Evolutionary conservation across 2,329 filamentous ascomycete genomes (phyloP).

Genomic region (Hawksworthiomyces lignivorus): DNA sequence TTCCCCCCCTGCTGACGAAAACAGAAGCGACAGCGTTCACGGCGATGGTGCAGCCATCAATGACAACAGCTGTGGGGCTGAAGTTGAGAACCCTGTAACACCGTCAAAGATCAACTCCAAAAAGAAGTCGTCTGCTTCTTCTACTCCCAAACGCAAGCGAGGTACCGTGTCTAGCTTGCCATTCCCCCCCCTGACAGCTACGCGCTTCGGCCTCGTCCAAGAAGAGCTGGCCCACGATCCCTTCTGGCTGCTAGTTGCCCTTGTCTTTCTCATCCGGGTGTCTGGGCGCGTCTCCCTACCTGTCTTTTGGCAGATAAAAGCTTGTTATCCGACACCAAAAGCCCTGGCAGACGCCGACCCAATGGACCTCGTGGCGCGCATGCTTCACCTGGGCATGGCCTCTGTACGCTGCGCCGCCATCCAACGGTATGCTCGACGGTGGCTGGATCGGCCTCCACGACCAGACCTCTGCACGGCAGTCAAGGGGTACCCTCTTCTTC

Average conservation of each 20-base stretch:
- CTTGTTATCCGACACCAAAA: constrained; percentile 57
- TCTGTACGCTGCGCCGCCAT: constrained; percentile 59
- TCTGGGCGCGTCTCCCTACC: constrained; percentile 68
- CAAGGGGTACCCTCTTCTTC: constrained; percentile 33
- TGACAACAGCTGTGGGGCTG: not conserved
- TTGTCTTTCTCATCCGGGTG: constrained; percentile 80
- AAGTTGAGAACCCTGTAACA: too few species aligned
- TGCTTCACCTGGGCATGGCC: constrained; percentile 64
- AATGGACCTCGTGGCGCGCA: constrained; percentile 50
- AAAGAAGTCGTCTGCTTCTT: too few species aligned
- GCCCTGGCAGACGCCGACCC: constrained; percentile 51
- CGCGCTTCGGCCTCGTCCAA: constrained; percentile 72
- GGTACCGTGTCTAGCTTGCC: constrained; percentile 49
- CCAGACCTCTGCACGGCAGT: constrained; percentile 48
- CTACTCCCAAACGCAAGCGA: too few species aligned
- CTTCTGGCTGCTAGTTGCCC: constrained; percentile 73
- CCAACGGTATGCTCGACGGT: constrained; percentile 61
- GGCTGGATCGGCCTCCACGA: constrained; percentile 56
- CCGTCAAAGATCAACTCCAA: too few species aligned
- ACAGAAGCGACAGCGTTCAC: constrained; percentile 11
- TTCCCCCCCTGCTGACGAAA: not conserved
- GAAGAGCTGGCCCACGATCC: constrained; percentile 68
- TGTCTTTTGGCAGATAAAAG: constrained; percentile 61
- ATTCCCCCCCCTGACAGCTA: constrained; percentile 59
- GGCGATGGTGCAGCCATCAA: too few species aligned